Base-by-base conservation (phyloP, 352 stramenopile genomes). In the Pythium brachiatum region DNA sequence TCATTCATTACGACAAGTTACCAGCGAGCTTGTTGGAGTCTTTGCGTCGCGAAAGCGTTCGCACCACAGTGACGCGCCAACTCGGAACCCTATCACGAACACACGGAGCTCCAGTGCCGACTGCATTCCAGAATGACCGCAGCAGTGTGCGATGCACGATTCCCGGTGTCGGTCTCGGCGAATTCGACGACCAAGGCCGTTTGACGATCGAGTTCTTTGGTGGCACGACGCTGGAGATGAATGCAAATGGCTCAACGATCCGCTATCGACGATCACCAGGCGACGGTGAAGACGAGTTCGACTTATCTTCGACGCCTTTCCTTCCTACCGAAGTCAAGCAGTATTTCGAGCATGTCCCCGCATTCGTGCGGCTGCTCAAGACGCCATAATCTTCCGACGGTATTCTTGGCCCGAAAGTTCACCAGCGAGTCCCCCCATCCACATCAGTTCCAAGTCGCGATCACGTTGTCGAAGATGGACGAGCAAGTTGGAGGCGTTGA, bases 1-100 rank as follows among this genome's bases (percentile, higher is more conserved):
- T 85, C 25, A 57, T 83, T 3, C 81, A 90, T 54, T 89, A 74
- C 47, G 81, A 90, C 27, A 62, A 39, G 0, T 43, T 89, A 7
- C 75, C 81, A 8, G 66, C 71, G 34, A 75, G 69, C 0, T n/a
- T 90, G 5, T 23, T 88, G 46, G 57, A 61, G 7, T 79, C 68
- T 1, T 75, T 88, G 11, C 69, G 73, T 9, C 58, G 51, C 7
- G 51, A 57, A 25, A 68, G 44, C 29, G 29, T 79, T 1, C 57
- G 69, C 15, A 15, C 39, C 2, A 18, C 57, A 18, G 25, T 74
- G 15, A 53, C 38, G 3, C 54, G 38, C 15, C 43, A 68, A 5
- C 62, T 74, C 7, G 21, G 47, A 38, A 12, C 58, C 2, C 32
- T 43, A 8, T n/a, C 62, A 11, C 8, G 38, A 26, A 13, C 18